Evolutionary conservation across 2,329 filamentous ascomycete species (phyloP).

Genomic region (Atkinsonella texensis): DNA sequence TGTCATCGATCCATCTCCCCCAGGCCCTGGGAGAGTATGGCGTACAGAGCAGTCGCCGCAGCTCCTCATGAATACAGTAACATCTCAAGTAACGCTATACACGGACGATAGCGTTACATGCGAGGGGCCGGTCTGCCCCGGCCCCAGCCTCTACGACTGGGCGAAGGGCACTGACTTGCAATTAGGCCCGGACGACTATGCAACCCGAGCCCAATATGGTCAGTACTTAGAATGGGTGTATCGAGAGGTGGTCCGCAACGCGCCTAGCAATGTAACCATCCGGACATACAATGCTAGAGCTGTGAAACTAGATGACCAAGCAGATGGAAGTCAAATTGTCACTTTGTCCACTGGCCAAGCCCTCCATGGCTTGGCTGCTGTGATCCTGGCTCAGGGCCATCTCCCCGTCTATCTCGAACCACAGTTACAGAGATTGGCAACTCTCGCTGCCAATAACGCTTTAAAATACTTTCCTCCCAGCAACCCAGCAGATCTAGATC

Average conservation of each 20-base stretch:
- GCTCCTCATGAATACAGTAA: constrained; percentile 7
- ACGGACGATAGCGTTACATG: constrained; percentile 5
- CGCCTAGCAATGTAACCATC: constrained; percentile 1
- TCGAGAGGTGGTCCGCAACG: constrained; percentile 1
- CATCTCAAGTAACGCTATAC: constrained; percentile 5
- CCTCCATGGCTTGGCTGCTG: neutral
- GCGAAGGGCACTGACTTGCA: neutral
- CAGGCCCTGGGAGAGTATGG: constrained; percentile 4
- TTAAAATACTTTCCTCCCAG: constrained; percentile 1
- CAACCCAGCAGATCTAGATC: constrained; percentile 5
- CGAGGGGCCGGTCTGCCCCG: constrained; percentile 3
- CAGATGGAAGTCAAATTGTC: constrained; percentile 2
- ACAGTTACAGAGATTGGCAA: constrained; percentile 1
- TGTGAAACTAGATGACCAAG: neutral
- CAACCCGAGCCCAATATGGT: constrained; percentile 4
- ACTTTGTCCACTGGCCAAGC: constrained; percentile 1
- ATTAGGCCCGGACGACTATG: constrained; percentile 5
- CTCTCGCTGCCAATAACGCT: neutral
- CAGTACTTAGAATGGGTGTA: constrained; percentile 5
- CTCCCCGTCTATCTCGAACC: neutral
- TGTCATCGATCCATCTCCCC: constrained; percentile 3
- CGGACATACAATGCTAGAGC: neutral
- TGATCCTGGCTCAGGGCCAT: constrained; percentile 5
- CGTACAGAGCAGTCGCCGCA: constrained; percentile 5
- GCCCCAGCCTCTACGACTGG: constrained; percentile 6